Evolutionary conservation across 768 basidiomycete species (phyloP).

Genomic region (Suillus decipiens): DNA sequence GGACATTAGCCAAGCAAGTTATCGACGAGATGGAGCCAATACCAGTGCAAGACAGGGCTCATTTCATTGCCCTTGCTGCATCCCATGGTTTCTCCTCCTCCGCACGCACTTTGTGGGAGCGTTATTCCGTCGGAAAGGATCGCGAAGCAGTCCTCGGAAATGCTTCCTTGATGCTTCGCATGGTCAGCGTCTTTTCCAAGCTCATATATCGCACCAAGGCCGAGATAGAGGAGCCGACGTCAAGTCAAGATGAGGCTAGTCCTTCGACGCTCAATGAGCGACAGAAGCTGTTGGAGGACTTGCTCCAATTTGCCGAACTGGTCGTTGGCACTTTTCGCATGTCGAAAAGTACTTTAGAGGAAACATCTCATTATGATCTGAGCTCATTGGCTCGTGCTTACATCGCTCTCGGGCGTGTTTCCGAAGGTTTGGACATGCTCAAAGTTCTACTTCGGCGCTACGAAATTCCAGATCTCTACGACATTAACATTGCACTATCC

Average conservation of each 20-base stretch:
- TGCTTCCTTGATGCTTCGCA: slow-evolving; percentile 40
- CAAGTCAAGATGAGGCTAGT: slow-evolving; percentile 10
- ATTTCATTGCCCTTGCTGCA: slow-evolving; percentile 50
- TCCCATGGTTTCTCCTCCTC: slow-evolving; percentile 46
- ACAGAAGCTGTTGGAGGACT: slow-evolving; percentile 16
- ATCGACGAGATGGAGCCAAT: slow-evolving; percentile 43
- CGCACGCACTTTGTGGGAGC: slow-evolving; percentile 60
- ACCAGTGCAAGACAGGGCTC: slow-evolving; percentile 45
- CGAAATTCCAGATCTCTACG: slow-evolving; percentile 61
- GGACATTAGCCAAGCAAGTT: slow-evolving; percentile 51
- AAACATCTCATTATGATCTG: slow-evolving; percentile 50
- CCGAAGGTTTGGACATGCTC: slow-evolving; percentile 50
- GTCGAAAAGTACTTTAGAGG: slow-evolving; percentile 46
- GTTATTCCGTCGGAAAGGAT: slow-evolving; percentile 47
- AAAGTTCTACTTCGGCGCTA: slow-evolving; percentile 45
- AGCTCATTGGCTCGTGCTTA: slow-evolving; percentile 65
- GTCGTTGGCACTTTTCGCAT: slow-evolving; percentile 47
- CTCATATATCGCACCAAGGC: slow-evolving; percentile 24
- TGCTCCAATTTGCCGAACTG: slow-evolving; percentile 41
- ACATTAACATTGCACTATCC: slow-evolving; percentile 64
- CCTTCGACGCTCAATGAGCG: slow-evolving; percentile 5
- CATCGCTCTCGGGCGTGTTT: slow-evolving; percentile 53
- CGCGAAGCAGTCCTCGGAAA: slow-evolving; percentile 44
- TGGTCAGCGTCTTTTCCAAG: slow-evolving; percentile 44
- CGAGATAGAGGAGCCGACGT: slow-evolving; percentile 16